Conservation (phyloP, 306 rosid genomes). For the Acacia confusa region DNA sequence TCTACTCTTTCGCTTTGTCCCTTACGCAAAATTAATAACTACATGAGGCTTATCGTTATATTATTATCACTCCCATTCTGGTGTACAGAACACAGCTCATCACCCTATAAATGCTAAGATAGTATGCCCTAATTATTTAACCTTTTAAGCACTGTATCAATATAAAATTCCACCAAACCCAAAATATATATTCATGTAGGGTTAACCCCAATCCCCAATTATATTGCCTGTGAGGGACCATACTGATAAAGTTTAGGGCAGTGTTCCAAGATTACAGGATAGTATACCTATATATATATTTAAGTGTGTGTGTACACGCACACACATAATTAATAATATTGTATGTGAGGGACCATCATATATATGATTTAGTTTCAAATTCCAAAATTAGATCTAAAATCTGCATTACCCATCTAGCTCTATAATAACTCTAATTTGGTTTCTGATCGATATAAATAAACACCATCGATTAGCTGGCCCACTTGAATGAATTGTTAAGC, state of each 20-base stretch:
- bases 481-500: neutral
- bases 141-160: neutral
- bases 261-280: constrained; percentile 38
- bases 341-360: constrained; percentile 15
- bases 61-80: neutral
- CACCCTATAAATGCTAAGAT: neutral
- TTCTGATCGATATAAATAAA: constrained; percentile 6
- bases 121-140: neutral
- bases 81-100: neutral
- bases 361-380: neutral
- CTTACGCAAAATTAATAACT: neutral
- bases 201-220: neutral
- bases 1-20: constrained; percentile 51
- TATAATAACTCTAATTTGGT: neutral
- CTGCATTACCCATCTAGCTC: neutral
- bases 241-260: neutral
- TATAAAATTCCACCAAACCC: neutral
- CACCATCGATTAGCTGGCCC: neutral
- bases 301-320: neutral
- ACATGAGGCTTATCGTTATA: neutral
- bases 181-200: neutral
- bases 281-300: neutral
- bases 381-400: neutral
- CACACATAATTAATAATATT: neutral
- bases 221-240: neutral